Conservation (phyloP, 305 asterid species). For the Fraxinus platypoda region DNA sequence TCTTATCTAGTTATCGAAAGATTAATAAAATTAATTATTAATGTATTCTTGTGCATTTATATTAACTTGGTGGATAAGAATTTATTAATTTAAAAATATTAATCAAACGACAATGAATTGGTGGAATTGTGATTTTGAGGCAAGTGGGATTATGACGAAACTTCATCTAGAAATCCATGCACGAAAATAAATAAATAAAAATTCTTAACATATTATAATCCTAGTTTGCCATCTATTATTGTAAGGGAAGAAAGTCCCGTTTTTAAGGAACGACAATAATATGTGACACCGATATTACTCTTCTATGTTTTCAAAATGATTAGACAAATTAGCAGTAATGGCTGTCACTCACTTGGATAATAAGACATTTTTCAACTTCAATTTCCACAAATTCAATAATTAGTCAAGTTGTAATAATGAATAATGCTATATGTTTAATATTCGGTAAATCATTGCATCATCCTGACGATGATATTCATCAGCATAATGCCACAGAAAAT, state of each 20-base stretch:
- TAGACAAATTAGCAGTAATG: slow-evolving; percentile 1
- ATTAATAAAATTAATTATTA: background rate
- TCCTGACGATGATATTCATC: slow-evolving; percentile 18
- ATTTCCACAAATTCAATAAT: background rate
- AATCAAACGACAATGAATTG: background rate
- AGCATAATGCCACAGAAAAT: slow-evolving; percentile 5
- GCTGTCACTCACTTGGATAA: slow-evolving; percentile 15
- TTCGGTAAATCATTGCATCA: background rate
- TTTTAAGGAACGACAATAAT: background rate
- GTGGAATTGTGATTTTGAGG: background rate
- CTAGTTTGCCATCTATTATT: background rate
- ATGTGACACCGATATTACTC: background rate
- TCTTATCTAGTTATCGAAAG: background rate
- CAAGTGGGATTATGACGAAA: background rate
- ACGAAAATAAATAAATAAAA: background rate
- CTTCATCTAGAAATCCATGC: background rate
- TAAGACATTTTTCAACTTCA: slow-evolving; percentile 5
- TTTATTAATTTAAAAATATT: background rate
- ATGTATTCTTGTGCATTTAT: background rate
- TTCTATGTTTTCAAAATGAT: background rate
- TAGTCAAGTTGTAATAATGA: background rate
- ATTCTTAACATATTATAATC: background rate
- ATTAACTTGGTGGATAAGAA: background rate
- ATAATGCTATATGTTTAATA: slow-evolving; percentile 10
- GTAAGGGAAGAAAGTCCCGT: background rate